phyloP scores from a whole-genome alignment of 78 protist genomes.

The Corallochytrium limacisporum region DNA sequence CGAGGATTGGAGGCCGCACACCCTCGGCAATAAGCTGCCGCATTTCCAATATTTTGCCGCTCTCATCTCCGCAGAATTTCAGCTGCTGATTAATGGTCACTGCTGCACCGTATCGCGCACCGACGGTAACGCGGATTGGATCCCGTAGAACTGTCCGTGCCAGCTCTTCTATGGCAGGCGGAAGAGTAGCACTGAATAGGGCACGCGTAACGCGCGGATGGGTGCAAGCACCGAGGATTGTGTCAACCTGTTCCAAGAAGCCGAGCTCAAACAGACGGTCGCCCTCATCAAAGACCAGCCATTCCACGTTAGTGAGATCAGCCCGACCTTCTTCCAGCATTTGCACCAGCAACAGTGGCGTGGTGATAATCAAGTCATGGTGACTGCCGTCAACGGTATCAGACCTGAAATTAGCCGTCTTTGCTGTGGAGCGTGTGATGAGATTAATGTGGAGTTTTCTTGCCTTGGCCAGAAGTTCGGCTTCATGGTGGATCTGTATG shows the following conservation, averaged over 20 bases:
- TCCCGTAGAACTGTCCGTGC: slow-evolving; percentile 44
- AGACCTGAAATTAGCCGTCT: background rate
- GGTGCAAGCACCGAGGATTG: slow-evolving; percentile 16
- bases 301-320: slow-evolving; percentile 20
- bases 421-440: background rate
- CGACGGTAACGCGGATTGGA: slow-evolving; percentile 53
- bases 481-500: slow-evolving; percentile 35
- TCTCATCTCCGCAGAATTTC: slow-evolving; percentile 69
- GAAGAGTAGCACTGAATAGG: slow-evolving; percentile 65
- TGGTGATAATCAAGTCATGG: slow-evolving; percentile 50
- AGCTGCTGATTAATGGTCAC: slow-evolving; percentile 60
- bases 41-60: slow-evolving; percentile 79
- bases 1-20: slow-evolving; percentile 75
- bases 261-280: slow-evolving; percentile 60
- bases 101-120: slow-evolving; percentile 50
- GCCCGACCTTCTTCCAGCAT: background rate
- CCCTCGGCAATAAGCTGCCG: slow-evolving; percentile 68
- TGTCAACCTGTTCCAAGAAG: slow-evolving; percentile 54
- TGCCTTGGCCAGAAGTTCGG: slow-evolving; percentile 3
- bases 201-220: background rate
- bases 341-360: slow-evolving; percentile 56
- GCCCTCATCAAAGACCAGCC: slow-evolving; percentile 77
- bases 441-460: background rate
- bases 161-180: slow-evolving; percentile 45
- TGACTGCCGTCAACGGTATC: background rate